Conservation (phyloP, 2,329 filamentous ascomycete species). For the Myotisia sp. region DNA sequence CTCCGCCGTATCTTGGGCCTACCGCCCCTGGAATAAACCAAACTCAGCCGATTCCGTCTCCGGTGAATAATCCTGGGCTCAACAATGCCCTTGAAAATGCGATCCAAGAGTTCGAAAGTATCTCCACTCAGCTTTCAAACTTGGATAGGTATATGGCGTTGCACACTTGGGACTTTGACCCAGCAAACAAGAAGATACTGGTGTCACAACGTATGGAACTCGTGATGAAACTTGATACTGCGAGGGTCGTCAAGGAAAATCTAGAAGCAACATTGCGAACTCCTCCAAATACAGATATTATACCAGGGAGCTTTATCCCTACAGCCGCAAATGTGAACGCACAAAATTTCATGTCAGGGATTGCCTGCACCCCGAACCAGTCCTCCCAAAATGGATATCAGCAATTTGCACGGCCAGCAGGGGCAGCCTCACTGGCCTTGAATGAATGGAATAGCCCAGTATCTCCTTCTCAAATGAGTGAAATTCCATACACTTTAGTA, state of each 20-base stretch:
- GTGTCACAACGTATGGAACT: constrained; percentile 25
- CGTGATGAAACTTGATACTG: constrained; percentile 24
- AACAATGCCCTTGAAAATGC: constrained; percentile 19
- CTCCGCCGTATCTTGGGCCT: neutral
- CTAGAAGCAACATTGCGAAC: constrained; percentile 16
- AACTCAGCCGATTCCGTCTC: neutral
- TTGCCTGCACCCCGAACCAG: neutral
- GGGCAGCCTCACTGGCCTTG: neutral
- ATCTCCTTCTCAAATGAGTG: neutral
- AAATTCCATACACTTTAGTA: neutral
- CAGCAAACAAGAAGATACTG: constrained; percentile 20
- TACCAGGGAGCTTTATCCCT: neutral
- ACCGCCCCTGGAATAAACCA: neutral
- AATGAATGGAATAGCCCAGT: neutral
- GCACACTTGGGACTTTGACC: constrained; percentile 24
- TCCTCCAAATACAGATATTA: constrained; percentile 1
- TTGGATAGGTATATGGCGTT: constrained; percentile 28
- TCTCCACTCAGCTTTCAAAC: constrained; percentile 22
- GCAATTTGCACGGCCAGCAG: neutral
- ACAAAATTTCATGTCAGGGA: neutral
- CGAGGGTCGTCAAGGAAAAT: constrained; percentile 25
- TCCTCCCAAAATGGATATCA: neutral
- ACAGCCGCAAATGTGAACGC: constrained; percentile 1
- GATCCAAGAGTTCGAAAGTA: constrained; percentile 17
- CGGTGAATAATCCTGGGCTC: neutral